Percentiles rank a stretch among this genome's conserved stretches.
These are phyloP conservation scores for Protea cynaroides DNA, from an alignment of 164 flowering plant species.

Conservation along the genomic window DNA sequence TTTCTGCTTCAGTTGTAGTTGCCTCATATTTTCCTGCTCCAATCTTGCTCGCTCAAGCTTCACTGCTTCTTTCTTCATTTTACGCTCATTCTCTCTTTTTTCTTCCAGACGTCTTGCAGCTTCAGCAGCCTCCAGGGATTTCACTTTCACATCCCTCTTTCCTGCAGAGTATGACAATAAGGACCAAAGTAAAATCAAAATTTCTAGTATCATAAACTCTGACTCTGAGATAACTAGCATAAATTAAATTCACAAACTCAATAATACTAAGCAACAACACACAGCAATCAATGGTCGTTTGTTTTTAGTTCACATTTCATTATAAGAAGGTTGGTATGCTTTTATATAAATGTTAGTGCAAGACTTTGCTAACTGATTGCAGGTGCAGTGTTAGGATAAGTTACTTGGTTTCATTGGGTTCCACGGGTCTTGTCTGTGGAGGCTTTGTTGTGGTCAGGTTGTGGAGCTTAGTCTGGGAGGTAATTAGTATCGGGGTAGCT, in stretches of 20 bases:
- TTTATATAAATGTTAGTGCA: no score
- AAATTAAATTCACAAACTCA: background rate
- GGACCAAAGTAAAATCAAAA: constrained; percentile 1
- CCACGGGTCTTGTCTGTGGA: no score
- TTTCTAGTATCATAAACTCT: background rate
- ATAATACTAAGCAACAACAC: background rate
- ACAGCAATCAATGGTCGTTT: background rate
- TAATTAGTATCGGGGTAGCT: no score
- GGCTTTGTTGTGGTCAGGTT: no score
- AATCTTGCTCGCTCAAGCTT: constrained; percentile 63
- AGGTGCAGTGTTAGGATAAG: no score
- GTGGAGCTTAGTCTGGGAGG: no score
- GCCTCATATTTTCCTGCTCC: constrained; percentile 59
- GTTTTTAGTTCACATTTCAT: no score
- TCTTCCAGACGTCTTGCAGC: constrained; percentile 77
- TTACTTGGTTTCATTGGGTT: no score
- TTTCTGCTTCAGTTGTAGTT: constrained; percentile 43
- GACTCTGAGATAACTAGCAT: background rate
- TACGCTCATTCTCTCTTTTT: constrained; percentile 77
- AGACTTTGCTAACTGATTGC: no score
- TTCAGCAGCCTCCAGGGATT: constrained; percentile 87
- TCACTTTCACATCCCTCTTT: constrained; percentile 84
- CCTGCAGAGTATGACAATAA: constrained; percentile 30
- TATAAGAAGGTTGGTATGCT: no score
- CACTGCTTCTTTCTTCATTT: constrained; percentile 78